Evolutionary conservation across 1,139 yeast genomes (phyloP).

Genomic region (Hyphopichia pseudoburtonii): DNA sequence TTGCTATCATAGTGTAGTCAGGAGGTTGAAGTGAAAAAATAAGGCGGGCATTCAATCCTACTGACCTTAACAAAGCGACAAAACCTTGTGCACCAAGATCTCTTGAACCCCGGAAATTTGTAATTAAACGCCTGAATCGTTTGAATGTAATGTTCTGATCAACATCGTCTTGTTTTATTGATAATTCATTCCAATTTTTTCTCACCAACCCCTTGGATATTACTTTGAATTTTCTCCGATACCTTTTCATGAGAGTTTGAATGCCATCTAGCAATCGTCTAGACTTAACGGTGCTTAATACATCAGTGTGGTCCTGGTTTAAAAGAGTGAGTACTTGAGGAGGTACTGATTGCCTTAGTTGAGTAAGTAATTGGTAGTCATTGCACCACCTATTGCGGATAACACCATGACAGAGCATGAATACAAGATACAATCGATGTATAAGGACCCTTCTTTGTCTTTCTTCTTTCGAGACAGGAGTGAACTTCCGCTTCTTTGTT

Average conservation of each 20-base stretch:
- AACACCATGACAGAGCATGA: constrained; percentile 65
- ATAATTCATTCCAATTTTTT: constrained; percentile 62
- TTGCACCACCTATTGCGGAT: constrained; percentile 76
- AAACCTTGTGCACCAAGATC: constrained; percentile 89
- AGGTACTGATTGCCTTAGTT: constrained; percentile 49
- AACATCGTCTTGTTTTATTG: constrained; percentile 19
- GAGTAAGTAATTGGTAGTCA: constrained; percentile 39
- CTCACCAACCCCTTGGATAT: constrained; percentile 44
- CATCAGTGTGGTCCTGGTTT: constrained; percentile 39
- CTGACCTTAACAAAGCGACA: constrained; percentile 68
- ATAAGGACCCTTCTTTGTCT: constrained; percentile 46
- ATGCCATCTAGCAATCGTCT: constrained; percentile 76
- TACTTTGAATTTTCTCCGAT: constrained; percentile 59
- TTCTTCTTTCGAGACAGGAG: constrained; percentile 54
- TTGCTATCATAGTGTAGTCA: constrained; percentile 57
- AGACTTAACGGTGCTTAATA: constrained; percentile 51
- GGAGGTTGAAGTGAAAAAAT: constrained; percentile 88
- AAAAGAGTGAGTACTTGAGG: constrained; percentile 43
- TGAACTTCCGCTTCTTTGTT: constrained; percentile 19
- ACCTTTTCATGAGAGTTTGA: constrained; percentile 59
- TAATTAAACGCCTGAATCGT: constrained; percentile 42
- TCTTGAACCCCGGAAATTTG: constrained; percentile 61
- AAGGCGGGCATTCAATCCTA: constrained; percentile 71
- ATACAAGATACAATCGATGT: constrained; percentile 61
- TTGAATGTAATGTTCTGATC: constrained; percentile 28